These are phyloP conservation scores for Alnus glutinosa DNA, from an alignment of 306 rosid genomes.

Conservation along the genomic window DNA sequence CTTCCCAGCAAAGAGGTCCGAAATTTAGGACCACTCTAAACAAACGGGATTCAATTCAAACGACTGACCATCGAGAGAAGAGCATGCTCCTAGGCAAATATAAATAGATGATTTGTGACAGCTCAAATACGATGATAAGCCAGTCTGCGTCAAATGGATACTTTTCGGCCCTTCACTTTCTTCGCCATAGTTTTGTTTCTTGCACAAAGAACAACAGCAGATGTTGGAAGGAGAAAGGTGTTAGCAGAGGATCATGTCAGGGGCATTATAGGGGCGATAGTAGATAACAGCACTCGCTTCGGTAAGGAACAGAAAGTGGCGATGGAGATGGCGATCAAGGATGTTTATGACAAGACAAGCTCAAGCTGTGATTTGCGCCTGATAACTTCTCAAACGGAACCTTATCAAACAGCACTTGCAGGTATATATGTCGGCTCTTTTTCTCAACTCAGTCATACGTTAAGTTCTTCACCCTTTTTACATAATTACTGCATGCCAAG, in stretches of 20 bases:
- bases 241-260: background rate
- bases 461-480: no score
- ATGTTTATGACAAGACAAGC: constrained; percentile 22
- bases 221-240: background rate
- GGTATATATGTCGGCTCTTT: constrained; percentile 12
- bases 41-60: background rate
- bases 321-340: constrained; percentile 43
- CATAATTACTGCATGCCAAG: no score
- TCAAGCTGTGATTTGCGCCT: constrained; percentile 26
- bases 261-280: constrained; percentile 41
- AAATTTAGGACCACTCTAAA: background rate
- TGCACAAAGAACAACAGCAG: background rate
- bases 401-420: constrained; percentile 44
- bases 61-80: background rate
- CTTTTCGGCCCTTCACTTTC: background rate
- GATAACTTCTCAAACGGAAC: constrained; percentile 34
- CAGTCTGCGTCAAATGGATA: background rate
- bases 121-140: background rate
- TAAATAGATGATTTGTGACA: no score
- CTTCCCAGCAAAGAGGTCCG: background rate
- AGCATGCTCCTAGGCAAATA: no score
- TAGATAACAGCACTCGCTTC: constrained; percentile 35
- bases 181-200: background rate
- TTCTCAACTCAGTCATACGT: no score
- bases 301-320: constrained; percentile 60